Conservation (phyloP, 495 filamentous ascomycete species). For the Neurospora sp. region DNA sequence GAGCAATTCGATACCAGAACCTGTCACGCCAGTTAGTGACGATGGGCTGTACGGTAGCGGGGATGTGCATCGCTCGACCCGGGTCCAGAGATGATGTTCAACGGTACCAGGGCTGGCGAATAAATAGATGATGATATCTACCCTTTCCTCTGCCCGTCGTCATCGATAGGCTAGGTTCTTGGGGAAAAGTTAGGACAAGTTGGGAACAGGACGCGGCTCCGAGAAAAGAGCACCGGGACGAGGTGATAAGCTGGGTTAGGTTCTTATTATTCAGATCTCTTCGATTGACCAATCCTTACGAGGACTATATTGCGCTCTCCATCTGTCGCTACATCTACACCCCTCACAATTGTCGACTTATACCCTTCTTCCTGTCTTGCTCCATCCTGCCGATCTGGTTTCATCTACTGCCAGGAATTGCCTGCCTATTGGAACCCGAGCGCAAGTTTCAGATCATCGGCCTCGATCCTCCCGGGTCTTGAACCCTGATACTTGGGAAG, state of each 20-base stretch:
- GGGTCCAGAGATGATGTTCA: not conserved
- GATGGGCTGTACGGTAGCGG: constrained; percentile 6
- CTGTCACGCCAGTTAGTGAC: constrained; percentile 18
- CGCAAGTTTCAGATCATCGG: not conserved
- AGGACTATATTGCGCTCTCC: not conserved
- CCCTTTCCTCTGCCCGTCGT: not conserved
- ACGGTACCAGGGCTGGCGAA: not conserved
- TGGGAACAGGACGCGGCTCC: constrained; percentile 1
- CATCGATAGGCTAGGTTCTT: not conserved
- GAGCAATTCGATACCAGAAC: not conserved
- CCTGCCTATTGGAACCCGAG: not conserved
- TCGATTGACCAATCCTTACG: not conserved
- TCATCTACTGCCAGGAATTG: not conserved
- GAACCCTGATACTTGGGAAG: not conserved
- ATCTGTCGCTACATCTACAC: not conserved
- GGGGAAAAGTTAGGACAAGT: not conserved
- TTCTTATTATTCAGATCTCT: not conserved
- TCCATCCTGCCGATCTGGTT: not conserved
- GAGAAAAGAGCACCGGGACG: not conserved
- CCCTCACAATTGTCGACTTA: not conserved
- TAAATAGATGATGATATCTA: not conserved
- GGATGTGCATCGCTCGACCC: not conserved
- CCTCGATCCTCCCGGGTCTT: not conserved
- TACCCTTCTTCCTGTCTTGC: not conserved
- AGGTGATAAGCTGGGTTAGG: not conserved